Percentiles rank a stretch among this genome's conserved stretches.
These are phyloP conservation scores for Phytophthora hibernalis DNA, from an alignment of 352 stramenopile species.

Conservation along the genomic window DNA sequence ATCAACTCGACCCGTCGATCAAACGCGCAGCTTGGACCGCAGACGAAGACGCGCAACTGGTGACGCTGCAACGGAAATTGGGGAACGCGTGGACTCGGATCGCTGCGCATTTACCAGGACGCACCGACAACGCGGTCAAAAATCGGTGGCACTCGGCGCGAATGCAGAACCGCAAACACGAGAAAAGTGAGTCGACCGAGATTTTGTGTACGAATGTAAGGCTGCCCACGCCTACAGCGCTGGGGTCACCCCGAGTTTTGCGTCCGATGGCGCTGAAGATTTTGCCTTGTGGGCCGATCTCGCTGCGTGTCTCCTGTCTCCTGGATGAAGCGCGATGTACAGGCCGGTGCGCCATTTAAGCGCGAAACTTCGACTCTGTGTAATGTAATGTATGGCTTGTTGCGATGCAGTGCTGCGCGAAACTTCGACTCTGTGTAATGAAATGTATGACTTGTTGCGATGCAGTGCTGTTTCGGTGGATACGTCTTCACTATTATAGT, in stretches of 20 bases:
- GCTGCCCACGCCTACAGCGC: not conserved
- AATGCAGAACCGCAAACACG: slow-evolving; percentile 1
- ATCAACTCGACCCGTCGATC: slow-evolving; percentile 52
- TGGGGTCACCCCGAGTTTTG: not conserved
- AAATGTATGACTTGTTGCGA: not conserved
- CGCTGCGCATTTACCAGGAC: slow-evolving; percentile 46
- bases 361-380: no score
- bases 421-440: no score
- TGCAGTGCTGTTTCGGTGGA: not conserved
- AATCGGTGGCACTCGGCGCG: slow-evolving; percentile 54
- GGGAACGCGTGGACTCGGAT: slow-evolving; percentile 65
- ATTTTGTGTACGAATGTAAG: not conserved
- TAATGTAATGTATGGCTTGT: not conserved
- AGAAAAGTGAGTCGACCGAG: not conserved
- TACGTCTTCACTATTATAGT: not conserved
- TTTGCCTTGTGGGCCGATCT: slow-evolving; percentile 5
- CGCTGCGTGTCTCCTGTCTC: slow-evolving; percentile 2
- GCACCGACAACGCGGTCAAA: slow-evolving; percentile 64
- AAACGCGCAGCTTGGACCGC: slow-evolving; percentile 43
- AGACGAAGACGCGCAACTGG: slow-evolving; percentile 46
- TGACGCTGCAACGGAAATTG: slow-evolving; percentile 35
- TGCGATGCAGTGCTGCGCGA: no score
- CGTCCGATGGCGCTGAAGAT: not conserved
- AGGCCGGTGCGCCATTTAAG: not conserved
- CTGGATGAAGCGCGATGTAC: not conserved